A percentile compares a stretch with the other conserved stretches of the same genome.
These are phyloP conservation scores for Cyclotella distinguenda DNA, from an alignment of 108 stramenopile genomes.

Conservation along the genomic window DNA sequence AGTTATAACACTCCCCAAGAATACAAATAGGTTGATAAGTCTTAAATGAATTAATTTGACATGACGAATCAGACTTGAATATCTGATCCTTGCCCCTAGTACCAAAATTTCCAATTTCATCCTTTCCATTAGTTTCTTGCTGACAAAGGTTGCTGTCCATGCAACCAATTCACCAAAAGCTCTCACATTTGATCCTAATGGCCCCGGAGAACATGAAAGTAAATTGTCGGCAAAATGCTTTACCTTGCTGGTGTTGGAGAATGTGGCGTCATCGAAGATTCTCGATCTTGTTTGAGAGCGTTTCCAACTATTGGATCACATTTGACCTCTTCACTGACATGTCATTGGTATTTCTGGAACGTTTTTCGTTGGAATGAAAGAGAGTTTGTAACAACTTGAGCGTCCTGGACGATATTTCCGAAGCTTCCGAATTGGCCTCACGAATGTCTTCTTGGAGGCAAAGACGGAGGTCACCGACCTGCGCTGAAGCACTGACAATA, in stretches of 20 bases:
- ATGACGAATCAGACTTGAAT: no score
- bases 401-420: conserved; percentile 21
- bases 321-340: no score
- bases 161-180: conserved; percentile 8
- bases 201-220: conserved; percentile 37
- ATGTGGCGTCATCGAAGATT: neutral
- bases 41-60: no score
- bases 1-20: no score
- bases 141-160: conserved; percentile 7
- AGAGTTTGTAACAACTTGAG: neutral
- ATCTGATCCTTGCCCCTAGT: neutral
- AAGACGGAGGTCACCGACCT: conserved; percentile 24
- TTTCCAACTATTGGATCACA: neutral
- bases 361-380: neutral
- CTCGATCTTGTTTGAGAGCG: neutral
- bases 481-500: conserved; percentile 27
- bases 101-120: neutral
- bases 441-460: conserved; percentile 18
- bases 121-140: conserved; percentile 1
- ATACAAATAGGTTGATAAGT: no score
- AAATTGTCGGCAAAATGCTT: conserved; percentile 22
- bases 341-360: neutral
- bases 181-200: conserved; percentile 20
- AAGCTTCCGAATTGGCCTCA: conserved; percentile 11
- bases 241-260: conserved; percentile 5